These are phyloP conservation scores for Ephemerocybe angulata DNA, from an alignment of 768 basidiomycete genomes.

Conservation along the genomic window DNA sequence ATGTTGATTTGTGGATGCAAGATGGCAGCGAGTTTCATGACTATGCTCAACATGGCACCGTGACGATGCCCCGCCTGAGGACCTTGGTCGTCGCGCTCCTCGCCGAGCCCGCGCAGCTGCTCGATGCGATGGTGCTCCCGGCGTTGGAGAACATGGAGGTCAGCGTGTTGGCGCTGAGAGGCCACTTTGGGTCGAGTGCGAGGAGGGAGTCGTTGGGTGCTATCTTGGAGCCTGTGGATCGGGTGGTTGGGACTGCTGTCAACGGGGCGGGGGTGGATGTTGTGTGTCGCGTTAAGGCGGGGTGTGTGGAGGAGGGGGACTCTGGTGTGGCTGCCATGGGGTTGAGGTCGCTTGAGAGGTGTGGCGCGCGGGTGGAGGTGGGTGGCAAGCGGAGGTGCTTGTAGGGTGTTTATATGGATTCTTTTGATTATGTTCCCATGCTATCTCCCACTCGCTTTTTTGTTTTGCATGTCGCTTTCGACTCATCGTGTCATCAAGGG, in stretches of 20 bases:
- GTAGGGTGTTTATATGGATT: too few species aligned
- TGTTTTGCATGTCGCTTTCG: too few species aligned
- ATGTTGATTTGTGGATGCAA: neutral
- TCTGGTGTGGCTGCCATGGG: too few species aligned
- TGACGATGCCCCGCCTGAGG: neutral
- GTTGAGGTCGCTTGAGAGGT: neutral
- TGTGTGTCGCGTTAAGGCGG: neutral
- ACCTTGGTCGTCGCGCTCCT: neutral
- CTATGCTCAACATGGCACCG: neutral
- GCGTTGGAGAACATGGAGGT: neutral
- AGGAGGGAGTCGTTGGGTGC: neutral
- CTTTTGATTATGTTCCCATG: too few species aligned
- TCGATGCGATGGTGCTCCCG: neutral
- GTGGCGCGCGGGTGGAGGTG: neutral
- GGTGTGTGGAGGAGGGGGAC: neutral
- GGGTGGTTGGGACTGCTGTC: neutral
- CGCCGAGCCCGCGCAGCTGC: neutral
- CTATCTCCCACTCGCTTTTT: too few species aligned
- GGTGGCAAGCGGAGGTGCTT: too few species aligned
- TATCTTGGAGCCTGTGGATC: neutral
- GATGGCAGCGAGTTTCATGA: neutral
- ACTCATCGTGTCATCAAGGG: too few species aligned
- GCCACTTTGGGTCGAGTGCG: neutral
- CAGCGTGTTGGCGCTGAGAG: neutral
- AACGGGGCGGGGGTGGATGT: neutral